phyloP scores from a whole-genome alignment of 2,329 filamentous ascomycete species.

The Cytospora paraplurivora region DNA sequence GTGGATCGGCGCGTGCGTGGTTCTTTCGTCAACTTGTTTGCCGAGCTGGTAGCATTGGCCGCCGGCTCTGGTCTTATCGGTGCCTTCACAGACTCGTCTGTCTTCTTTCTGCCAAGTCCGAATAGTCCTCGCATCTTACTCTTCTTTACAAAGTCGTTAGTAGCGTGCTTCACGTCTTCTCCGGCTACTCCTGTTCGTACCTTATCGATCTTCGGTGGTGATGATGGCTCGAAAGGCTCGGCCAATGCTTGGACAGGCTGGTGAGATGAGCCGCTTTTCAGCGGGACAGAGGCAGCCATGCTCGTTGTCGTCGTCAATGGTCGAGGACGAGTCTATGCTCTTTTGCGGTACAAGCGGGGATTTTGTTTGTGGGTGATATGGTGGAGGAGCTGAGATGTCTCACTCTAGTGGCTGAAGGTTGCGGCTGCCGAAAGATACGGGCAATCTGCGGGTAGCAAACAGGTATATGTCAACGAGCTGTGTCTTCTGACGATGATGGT shows the following conservation, averaged over 20 bases:
- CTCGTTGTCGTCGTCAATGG: slow-evolving; percentile 33
- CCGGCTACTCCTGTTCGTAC: slow-evolving; percentile 38
- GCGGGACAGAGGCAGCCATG: slow-evolving; percentile 33
- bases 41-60: slow-evolving; percentile 37
- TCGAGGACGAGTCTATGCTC: slow-evolving; percentile 10
- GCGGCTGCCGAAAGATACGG: slow-evolving; percentile 13
- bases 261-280: slow-evolving; percentile 35
- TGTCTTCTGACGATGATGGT: slow-evolving; percentile 19
- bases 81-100: slow-evolving; percentile 46
- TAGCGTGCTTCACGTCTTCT: slow-evolving; percentile 34
- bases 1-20: slow-evolving; percentile 42
- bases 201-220: slow-evolving; percentile 35
- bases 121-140: slow-evolving; percentile 61
- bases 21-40: slow-evolving; percentile 30
- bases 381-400: slow-evolving; percentile 19
- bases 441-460: slow-evolving; percentile 24
- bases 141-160: slow-evolving; percentile 37
- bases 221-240: slow-evolving; percentile 33
- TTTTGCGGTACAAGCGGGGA: slow-evolving; percentile 5
- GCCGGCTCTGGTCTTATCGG: slow-evolving; percentile 37
- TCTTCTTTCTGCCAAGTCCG: slow-evolving; percentile 65
- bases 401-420: slow-evolving; percentile 12
- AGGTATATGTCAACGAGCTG: slow-evolving; percentile 23
- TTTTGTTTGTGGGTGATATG: slow-evolving; percentile 8
- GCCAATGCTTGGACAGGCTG: slow-evolving; percentile 34